Evolutionary conservation across 2,329 filamentous ascomycete genomes (phyloP).

Genomic region (Pseudocercospora vitis): DNA sequence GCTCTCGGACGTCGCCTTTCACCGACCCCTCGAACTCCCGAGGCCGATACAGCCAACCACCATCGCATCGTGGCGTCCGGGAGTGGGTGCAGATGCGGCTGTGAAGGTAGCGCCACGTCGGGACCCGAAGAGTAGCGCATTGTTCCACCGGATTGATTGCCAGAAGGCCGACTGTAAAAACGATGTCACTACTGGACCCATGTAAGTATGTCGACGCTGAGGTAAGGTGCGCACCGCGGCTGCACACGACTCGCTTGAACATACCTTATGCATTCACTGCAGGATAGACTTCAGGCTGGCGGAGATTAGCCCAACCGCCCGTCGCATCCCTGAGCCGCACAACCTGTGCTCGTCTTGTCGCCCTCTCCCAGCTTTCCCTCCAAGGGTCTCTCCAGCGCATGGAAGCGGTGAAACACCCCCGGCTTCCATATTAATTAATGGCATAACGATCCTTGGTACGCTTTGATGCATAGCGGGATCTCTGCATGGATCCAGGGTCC

Average conservation of each 20-base stretch:
- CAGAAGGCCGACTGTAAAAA: not conserved
- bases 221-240: no score
- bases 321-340: no score
- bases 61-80: not conserved
- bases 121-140: no score
- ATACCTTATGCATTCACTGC: no score
- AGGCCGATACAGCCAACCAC: not conserved
- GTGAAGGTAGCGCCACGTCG: no score
- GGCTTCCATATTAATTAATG: conserved; percentile 1
- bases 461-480: not conserved
- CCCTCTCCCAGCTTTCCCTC: not conserved
- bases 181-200: not conserved
- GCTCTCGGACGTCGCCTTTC: not conserved
- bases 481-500: not conserved
- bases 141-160: not conserved
- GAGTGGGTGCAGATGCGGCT: no score
- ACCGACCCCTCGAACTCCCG: not conserved
- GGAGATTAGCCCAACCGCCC: not conserved
- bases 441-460: not conserved
- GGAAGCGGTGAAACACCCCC: not conserved
- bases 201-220: not conserved
- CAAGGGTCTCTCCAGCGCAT: not conserved
- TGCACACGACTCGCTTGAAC: not conserved
- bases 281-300: not conserved
- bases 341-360: not conserved